Evolutionary conservation across 805 yeast genomes (phyloP).

Genomic region (Metschnikowia anglica): DNA sequence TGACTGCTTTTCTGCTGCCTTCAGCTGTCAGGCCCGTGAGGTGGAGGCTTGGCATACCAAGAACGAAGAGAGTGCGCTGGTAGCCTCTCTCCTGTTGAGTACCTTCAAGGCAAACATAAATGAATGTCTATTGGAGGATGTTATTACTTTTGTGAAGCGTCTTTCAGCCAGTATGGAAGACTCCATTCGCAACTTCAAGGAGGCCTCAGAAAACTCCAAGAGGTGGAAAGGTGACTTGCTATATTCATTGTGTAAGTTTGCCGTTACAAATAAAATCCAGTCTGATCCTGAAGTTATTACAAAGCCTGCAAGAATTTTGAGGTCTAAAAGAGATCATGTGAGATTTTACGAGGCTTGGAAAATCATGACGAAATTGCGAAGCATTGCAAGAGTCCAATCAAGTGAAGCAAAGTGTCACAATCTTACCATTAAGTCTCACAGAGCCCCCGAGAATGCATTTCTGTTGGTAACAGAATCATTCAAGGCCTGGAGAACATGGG

Average conservation of each 20-base stretch:
- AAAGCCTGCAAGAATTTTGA: conserved; percentile 77
- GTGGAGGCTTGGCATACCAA: conserved; percentile 39
- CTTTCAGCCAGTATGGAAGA: conserved; percentile 17
- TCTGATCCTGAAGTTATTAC: conserved; percentile 91
- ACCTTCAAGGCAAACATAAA: conserved; percentile 21
- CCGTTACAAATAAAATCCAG: conserved; percentile 47
- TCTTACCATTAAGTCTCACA: conserved; percentile 31
- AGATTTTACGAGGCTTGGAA: conserved; percentile 88
- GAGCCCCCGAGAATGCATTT: conserved; percentile 52
- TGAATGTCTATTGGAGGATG: conserved; percentile 24
- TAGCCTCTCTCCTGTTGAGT: conserved; percentile 6
- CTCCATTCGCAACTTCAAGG: conserved; percentile 20
- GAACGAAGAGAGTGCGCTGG: conserved; percentile 14
- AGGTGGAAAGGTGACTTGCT: conserved; percentile 38
- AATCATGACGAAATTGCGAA: conserved; percentile 73
- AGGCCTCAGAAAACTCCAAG: conserved; percentile 16
- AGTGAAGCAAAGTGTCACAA: not conserved
- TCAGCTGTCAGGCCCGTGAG: conserved; percentile 24
- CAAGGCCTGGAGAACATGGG: conserved; percentile 90
- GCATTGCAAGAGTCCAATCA: conserved; percentile 44
- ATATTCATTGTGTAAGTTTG: conserved; percentile 41
- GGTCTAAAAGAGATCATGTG: conserved; percentile 71
- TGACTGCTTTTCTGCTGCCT: conserved; percentile 11
- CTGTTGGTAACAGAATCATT: conserved; percentile 58
- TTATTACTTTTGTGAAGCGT: conserved; percentile 19